phyloP scores from a whole-genome alignment of 2,329 filamentous ascomycete species.

The Ophiostoma novo-ulmi region DNA sequence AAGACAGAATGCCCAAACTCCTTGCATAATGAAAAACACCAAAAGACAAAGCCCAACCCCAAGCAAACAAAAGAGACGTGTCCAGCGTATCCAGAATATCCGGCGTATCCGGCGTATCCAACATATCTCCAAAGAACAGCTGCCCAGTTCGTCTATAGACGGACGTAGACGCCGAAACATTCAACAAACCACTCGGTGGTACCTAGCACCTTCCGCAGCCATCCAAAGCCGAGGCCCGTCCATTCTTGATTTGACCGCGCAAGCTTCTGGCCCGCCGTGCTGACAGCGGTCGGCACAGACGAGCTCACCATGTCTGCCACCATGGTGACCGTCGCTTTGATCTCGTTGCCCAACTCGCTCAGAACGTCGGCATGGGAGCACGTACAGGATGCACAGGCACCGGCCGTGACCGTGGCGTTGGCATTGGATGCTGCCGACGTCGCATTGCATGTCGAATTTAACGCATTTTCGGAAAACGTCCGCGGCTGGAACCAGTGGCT shows the following conservation, averaged over 20 bases:
- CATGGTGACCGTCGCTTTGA: slow-evolving; percentile 35
- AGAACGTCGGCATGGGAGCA: not conserved
- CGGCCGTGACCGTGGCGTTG: not conserved
- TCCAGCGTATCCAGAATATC: too few species aligned
- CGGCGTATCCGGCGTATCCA: too few species aligned
- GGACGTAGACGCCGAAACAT: slow-evolving; percentile 81
- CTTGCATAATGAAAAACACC: not conserved
- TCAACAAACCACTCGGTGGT: slow-evolving; percentile 85
- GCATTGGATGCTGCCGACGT: not conserved
- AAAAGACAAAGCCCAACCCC: not conserved
- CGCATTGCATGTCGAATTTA: not conserved
- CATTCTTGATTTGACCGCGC: slow-evolving; percentile 56
- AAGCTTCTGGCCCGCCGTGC: slow-evolving; percentile 60
- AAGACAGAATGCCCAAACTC: slow-evolving; percentile 7
- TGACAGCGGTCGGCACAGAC: slow-evolving; percentile 62
- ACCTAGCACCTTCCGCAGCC: slow-evolving; percentile 76
- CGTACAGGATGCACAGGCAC: not conserved
- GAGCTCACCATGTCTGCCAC: slow-evolving; percentile 58
- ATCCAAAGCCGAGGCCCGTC: slow-evolving; percentile 76
- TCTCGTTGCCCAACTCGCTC: slow-evolving; percentile 4
- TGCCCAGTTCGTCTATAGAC: slow-evolving; percentile 42
- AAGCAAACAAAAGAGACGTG: not conserved
- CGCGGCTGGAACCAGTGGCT: slow-evolving; percentile 93
- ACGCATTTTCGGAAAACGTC: not conserved
- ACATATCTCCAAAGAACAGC: not conserved